Percentiles rank a stretch among this genome's conserved stretches.
phyloP scores from a whole-genome alignment of 208 protist genomes.

The Wallacemonas sp. region DNA sequence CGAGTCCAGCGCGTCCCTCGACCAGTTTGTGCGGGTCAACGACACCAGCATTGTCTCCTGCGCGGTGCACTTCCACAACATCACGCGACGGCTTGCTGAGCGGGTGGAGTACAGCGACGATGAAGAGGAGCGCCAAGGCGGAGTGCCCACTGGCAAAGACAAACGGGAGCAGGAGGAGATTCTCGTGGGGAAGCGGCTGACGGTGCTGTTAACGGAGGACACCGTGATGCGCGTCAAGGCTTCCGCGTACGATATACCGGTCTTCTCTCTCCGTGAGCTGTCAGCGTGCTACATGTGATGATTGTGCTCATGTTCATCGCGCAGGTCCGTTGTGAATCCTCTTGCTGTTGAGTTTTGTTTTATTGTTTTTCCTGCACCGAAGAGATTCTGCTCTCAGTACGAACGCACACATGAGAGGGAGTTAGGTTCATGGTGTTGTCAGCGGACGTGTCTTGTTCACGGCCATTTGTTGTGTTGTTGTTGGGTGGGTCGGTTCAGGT shows the following conservation, averaged over 20 bases:
- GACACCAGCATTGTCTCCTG: slow-evolving; percentile 23
- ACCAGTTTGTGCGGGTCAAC: slow-evolving; percentile 15
- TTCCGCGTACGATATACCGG: slow-evolving; percentile 13
- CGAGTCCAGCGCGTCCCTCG: neutral
- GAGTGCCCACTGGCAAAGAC: too few species aligned
- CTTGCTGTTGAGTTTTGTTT: too few species aligned
- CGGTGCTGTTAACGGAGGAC: slow-evolving; percentile 2
- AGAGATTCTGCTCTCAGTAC: too few species aligned
- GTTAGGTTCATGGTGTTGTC: too few species aligned
- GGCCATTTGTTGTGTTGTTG: too few species aligned
- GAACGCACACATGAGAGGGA: too few species aligned
- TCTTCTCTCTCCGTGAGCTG: slow-evolving; percentile 5
- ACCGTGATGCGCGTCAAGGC: slow-evolving; percentile 16
- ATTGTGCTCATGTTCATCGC: too few species aligned
- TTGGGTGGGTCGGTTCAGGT: too few species aligned
- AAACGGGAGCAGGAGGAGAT: too few species aligned
- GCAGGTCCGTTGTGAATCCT: too few species aligned
- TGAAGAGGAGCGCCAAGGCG: neutral
- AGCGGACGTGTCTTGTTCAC: too few species aligned
- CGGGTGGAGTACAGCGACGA: neutral
- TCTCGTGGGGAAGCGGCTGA: neutral
- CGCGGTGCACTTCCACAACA: slow-evolving; percentile 16
- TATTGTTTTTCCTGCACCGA: too few species aligned
- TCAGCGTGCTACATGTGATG: neutral
- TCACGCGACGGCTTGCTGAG: neutral